Evolutionary conservation across 352 stramenopile species (phyloP), one percentile per base, ranked within the genome.

Genomic region (Pythium vanterpoolii): DNA sequence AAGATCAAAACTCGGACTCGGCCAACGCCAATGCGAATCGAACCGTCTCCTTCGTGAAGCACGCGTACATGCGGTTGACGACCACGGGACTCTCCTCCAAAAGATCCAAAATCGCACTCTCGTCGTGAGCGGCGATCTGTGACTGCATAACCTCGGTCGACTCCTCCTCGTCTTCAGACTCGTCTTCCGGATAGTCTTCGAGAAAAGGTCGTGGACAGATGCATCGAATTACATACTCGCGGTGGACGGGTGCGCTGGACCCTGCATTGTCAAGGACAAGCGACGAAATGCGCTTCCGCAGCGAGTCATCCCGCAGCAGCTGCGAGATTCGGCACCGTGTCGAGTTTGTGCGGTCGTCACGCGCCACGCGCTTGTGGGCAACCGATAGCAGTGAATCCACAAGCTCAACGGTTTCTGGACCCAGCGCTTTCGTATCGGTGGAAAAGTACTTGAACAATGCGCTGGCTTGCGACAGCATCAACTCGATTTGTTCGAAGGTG

Each of bases 31-130:
- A 54, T 11, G 85, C 82, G 47, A 92, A 94, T 5, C 85, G 77
- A 24, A 94, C 82, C 18, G 79, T 92, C 36, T 85, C 76, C 56
- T 83, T 87, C 51, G 78, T 76, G 55, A 92, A 94, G 24, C 69
- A 70, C 11, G 82, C 85, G 60, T 91, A 94, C 76, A 94, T 89
- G 36, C 85, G 82, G 59, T 79, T 89, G 18, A 92, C 77, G 16
- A 89, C 79, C 28, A 90, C 60, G 0, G 79, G 85, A 34, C 74
- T 90, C 28, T 83, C 73, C 16, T 89, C 79, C 4, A 69, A 38
- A 5, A 69, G 48, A 51, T 69, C 62, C 30, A 69, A 28, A 33
- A 62, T 56, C 16, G 59, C 49, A 16, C 43, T 60, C 19, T 60
- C 59, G 13, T 53, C 40, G 5, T 60, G 23, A 73, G 45, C 47